Conservation (phyloP, 2,329 filamentous ascomycete species). For the Penicillium polonicum region DNA sequence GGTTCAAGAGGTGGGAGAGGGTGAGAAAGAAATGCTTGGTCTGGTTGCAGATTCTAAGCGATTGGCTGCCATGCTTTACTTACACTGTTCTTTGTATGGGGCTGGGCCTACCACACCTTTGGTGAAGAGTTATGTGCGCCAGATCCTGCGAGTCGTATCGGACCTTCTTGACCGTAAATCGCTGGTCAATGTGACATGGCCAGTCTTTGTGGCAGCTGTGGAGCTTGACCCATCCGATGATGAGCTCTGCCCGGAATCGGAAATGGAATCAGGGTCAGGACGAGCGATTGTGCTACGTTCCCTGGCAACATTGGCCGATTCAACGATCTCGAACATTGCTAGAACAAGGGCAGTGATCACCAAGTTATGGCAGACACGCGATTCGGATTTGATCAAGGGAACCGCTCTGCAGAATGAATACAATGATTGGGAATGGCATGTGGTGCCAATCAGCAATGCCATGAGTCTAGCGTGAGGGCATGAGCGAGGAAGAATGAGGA, state of each 20-base stretch:
- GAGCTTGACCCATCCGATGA: constrained; percentile 43
- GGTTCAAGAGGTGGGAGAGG: constrained; percentile 34
- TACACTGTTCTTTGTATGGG: constrained; percentile 47
- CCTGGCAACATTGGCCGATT: constrained; percentile 43
- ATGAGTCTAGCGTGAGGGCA: constrained; percentile 43
- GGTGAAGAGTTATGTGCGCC: constrained; percentile 33
- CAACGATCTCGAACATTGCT: constrained; percentile 46
- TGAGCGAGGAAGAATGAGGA: background rate
- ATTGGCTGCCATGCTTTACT: constrained; percentile 47
- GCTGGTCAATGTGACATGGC: constrained; percentile 42
- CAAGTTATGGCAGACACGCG: constrained; percentile 50
- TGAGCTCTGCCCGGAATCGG: constrained; percentile 31
- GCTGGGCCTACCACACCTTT: constrained; percentile 43
- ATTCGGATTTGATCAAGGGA: constrained; percentile 34
- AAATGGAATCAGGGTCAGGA: constrained; percentile 29
- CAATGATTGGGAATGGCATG: constrained; percentile 47
- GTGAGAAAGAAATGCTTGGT: constrained; percentile 34
- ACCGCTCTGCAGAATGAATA: constrained; percentile 17
- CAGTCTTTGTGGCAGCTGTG: constrained; percentile 47
- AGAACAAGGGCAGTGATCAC: constrained; percentile 49
- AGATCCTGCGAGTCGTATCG: constrained; percentile 38
- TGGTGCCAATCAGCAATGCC: constrained; percentile 43
- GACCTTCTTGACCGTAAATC: constrained; percentile 35
- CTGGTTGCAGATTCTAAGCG: constrained; percentile 46
- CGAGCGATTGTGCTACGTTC: constrained; percentile 43